Base-by-base conservation (phyloP, 768 basidiomycete species). In the Boletus tomentosulus region DNA sequence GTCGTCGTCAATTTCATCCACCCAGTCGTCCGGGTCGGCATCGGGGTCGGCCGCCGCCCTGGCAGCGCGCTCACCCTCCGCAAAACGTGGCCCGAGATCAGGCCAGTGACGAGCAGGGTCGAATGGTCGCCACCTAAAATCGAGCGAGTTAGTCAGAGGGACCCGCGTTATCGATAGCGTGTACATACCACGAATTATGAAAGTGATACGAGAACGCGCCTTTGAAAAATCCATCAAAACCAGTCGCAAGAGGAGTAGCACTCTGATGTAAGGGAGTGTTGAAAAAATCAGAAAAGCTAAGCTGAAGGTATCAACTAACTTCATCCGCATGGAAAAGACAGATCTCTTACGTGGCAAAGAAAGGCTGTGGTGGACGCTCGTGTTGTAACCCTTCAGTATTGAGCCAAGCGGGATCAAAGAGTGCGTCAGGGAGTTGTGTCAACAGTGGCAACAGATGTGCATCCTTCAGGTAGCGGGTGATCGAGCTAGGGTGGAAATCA, bases 401-500 rank as follows among this genome's bases (percentile, higher is more conserved):
- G 59, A 96, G 73, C 93, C 93, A 97, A 12, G 95, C 94, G 6
- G 92, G 41, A 25, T 42, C 41, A 25, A 42, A 42, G 24, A 42
- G 41, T 22, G 94, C 93, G 64, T 97, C 95, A 2, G 94, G 94
- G 8, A 97, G 71, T 25, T 91, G 78, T 46, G 91, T 76, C 25
- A 97, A 73, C 37, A 96, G 67, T 0, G 81, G 83, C 49, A 92
- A 89, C 34, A 96, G 62, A 54, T 82, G 77, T 0, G 92, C 89
- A 59, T 42, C 41, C 41, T 42, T 42, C 41, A 42, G 25, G 41
- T 42, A 42, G 41, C 41, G 41, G 11, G 87, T 85, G 15, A 97
- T 85, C 15, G 89, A 90, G 89, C 92, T 92, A 0, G 95, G 93
- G 64, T 98, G 94, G 76, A 97, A 96, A 71, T 96, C 93, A 52